Evolutionary conservation across 768 basidiomycete species (phyloP).

Genomic region (Dacryopinax spathularia): DNA sequence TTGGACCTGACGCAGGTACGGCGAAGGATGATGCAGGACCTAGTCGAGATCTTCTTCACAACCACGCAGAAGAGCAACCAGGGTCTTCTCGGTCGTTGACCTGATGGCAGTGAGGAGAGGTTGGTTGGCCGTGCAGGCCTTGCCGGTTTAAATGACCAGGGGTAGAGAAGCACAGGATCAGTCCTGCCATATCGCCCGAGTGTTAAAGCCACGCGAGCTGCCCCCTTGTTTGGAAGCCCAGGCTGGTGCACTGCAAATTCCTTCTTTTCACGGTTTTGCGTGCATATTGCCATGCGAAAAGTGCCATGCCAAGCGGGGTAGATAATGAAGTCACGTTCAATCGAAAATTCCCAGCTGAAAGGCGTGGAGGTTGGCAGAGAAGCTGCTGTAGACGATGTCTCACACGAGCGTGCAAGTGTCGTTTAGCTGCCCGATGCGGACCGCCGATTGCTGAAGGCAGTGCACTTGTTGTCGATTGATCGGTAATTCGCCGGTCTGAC

Average conservation of each 20-base stretch:
- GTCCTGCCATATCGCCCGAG: background rate
- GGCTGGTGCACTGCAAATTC: background rate
- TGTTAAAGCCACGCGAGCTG: background rate
- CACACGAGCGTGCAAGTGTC: no score
- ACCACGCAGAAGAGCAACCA: background rate
- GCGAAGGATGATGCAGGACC: background rate
- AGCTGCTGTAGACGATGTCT: no score
- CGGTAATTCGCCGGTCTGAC: background rate
- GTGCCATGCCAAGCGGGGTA: background rate
- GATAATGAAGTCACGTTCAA: background rate
- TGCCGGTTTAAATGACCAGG: constrained; percentile 4
- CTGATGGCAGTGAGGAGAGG: background rate
- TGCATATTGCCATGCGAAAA: background rate
- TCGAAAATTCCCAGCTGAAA: background rate
- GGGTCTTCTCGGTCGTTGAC: background rate
- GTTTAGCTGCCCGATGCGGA: background rate
- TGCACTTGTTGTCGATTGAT: background rate
- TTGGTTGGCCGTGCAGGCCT: background rate
- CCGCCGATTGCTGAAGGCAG: background rate
- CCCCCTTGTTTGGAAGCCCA: background rate
- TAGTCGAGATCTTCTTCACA: background rate
- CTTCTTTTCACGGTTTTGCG: background rate
- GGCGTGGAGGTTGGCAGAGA: no score
- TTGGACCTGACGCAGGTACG: background rate
- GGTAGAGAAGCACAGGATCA: background rate